Conservation (phyloP, 805 yeast genomes). For the Suhomyces pyralidae region DNA sequence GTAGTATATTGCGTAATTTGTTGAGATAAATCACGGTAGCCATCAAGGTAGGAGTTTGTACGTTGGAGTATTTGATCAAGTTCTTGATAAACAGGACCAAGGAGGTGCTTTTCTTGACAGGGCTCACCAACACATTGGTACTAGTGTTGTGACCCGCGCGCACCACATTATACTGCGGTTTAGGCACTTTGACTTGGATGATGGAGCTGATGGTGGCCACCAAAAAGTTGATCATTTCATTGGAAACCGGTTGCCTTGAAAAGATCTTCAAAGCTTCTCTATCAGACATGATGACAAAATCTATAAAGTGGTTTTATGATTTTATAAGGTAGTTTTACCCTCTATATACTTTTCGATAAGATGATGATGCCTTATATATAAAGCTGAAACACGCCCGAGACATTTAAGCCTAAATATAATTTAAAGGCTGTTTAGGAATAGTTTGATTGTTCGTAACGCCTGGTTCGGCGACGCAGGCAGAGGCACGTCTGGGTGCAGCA, state of each 20-base stretch:
- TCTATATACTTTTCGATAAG: too few species aligned
- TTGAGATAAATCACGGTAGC: constrained; percentile 81
- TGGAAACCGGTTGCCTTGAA: constrained; percentile 52
- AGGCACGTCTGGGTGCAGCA: background rate
- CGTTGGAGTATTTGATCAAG: constrained; percentile 78
- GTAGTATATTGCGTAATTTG: constrained; percentile 72
- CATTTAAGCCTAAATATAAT: background rate
- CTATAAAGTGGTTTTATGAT: background rate
- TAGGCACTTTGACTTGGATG: constrained; percentile 41
- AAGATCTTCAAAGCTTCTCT: constrained; percentile 51
- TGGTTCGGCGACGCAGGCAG: background rate
- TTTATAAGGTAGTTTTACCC: too few species aligned
- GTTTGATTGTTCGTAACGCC: background rate
- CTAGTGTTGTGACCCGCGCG: constrained; percentile 14
- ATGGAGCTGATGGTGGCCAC: constrained; percentile 59
- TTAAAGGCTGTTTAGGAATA: background rate
- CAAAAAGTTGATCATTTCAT: constrained; percentile 56
- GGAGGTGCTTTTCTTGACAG: constrained; percentile 21
- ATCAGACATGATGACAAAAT: constrained; percentile 17
- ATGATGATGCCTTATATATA: background rate
- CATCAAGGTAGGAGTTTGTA: constrained; percentile 94
- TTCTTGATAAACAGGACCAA: constrained; percentile 65
- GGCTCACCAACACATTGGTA: constrained; percentile 20
- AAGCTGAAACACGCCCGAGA: background rate
- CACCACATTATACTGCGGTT: constrained; percentile 28